A percentile compares a stretch with the other conserved stretches of the same genome.
Conservation (phyloP, 257 asterid genomes). For the Euphrasia confusa region DNA sequence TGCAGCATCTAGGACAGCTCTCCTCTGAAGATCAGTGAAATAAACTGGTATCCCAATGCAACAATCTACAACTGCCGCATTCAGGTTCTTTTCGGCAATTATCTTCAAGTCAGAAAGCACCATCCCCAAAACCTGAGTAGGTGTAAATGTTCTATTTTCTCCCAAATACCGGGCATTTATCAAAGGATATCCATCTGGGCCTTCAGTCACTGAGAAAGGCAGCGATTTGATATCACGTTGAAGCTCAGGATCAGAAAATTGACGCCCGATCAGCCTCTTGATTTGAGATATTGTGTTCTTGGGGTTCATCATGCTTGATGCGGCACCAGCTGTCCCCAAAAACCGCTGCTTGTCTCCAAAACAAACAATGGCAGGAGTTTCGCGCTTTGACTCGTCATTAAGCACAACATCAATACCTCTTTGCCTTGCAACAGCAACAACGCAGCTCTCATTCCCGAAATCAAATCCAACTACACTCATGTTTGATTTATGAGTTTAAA, state of each 20-base stretch:
- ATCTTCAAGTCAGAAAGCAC: conserved; percentile 67
- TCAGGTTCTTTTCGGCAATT: conserved; percentile 79
- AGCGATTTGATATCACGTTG: conserved; percentile 76
- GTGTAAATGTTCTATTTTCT: conserved; percentile 68
- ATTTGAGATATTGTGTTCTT: conserved; percentile 83
- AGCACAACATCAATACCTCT: conserved; percentile 94
- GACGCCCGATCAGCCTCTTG: conserved; percentile 71
- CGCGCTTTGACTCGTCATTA: conserved; percentile 85
- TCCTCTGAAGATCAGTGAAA: conserved; percentile 86
- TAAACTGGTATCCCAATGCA: conserved; percentile 87
- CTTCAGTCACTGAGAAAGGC: conserved; percentile 69
- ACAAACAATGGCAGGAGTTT: conserved; percentile 88
- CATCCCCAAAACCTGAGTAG: conserved; percentile 85
- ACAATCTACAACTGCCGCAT: conserved; percentile 82
- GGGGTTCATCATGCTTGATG: conserved; percentile 90
- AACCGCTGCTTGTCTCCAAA: conserved; percentile 92
- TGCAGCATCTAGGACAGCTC: conserved; percentile 89
- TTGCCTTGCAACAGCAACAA: conserved; percentile 92
- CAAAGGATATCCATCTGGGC: conserved; percentile 85
- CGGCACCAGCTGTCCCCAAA: conserved; percentile 95
- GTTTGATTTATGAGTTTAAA: conserved; percentile 30
- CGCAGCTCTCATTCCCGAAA: conserved; percentile 80
- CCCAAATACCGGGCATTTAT: conserved; percentile 76
- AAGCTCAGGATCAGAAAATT: conserved; percentile 80
- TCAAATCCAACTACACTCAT: conserved; percentile 99